A percentile compares a stretch with the other conserved stretches of the same genome.
phyloP scores from a whole-genome alignment of 805 yeast species.

The Pichia membranifaciens region DNA sequence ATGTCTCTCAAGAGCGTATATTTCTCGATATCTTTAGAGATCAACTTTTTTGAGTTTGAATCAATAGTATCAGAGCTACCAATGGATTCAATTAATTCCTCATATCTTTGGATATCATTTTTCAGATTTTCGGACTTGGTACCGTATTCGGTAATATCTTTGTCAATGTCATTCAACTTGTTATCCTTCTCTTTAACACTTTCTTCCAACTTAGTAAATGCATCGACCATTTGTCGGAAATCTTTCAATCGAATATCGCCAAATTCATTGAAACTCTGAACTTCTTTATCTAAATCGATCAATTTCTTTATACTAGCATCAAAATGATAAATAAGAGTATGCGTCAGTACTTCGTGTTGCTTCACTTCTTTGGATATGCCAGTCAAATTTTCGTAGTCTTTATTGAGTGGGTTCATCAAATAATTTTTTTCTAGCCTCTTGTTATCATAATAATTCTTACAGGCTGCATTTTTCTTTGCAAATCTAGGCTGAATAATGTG shows the following conservation, averaged over 20 bases:
- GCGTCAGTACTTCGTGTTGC: conserved; percentile 45
- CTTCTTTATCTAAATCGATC: conserved; percentile 41
- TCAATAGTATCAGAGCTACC: conserved; percentile 4
- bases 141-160: conserved; percentile 25
- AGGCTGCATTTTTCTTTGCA: conserved; percentile 17
- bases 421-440: conserved; percentile 64
- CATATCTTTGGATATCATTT: conserved; percentile 14
- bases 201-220: conserved; percentile 39
- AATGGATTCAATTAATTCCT: conserved; percentile 1
- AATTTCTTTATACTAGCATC: conserved; percentile 42
- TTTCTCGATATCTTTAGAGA: conserved; percentile 37
- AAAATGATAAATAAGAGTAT: conserved; percentile 53
- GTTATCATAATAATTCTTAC: conserved; percentile 44
- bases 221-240: conserved; percentile 36
- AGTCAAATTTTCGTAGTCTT: conserved; percentile 27
- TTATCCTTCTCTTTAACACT: conserved; percentile 40
- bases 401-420: conserved; percentile 58
- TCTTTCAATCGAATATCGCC: conserved; percentile 37
- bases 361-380: conserved; percentile 31
- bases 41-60: conserved; percentile 21
- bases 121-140: conserved; percentile 9
- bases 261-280: conserved; percentile 38
- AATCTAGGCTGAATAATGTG: conserved; percentile 30
- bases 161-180: conserved; percentile 26
- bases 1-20: conserved; percentile 43